phyloP scores from a whole-genome alignment of 257 asterid species.

The Penstemon newberryi region DNA sequence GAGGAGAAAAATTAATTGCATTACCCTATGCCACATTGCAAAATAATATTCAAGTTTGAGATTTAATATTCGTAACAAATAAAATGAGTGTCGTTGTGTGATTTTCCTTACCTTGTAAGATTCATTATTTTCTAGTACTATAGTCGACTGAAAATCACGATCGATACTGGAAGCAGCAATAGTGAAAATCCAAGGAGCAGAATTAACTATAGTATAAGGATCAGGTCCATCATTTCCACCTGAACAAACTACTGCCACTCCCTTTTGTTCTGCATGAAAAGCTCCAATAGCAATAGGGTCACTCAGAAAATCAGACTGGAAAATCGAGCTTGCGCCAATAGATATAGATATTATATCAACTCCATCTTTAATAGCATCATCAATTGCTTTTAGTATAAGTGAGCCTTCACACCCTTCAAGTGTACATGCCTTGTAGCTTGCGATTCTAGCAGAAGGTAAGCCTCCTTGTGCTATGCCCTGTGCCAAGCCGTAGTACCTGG shows the following conservation, averaged over 20 bases:
- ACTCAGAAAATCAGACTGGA: conserved; percentile 46
- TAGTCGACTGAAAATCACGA: conserved; percentile 46
- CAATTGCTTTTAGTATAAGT: conserved; percentile 55
- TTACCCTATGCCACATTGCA: conserved; percentile 40
- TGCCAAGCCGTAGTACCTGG: conserved; percentile 70
- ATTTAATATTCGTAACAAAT: neutral
- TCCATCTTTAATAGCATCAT: conserved; percentile 74
- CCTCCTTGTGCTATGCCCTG: conserved; percentile 69
- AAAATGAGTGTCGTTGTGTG: neutral
- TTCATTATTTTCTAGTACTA: conserved; percentile 52
- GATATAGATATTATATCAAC: conserved; percentile 74
- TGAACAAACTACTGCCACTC: conserved; percentile 62
- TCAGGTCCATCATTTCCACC: conserved; percentile 76
- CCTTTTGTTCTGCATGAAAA: conserved; percentile 63
- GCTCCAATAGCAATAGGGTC: conserved; percentile 84
- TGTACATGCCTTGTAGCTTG: conserved; percentile 65
- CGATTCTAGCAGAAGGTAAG: conserved; percentile 61
- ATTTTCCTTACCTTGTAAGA: conserved; percentile 42
- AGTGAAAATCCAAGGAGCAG: conserved; percentile 81
- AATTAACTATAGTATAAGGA: conserved; percentile 53
- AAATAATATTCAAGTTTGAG: neutral
- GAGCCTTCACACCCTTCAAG: conserved; percentile 54
- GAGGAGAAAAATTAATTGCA: conserved; percentile 64
- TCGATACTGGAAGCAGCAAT: conserved; percentile 71
- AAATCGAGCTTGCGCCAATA: conserved; percentile 46